Evolutionary conservation across 495 filamentous ascomycete genomes (phyloP), one percentile per base, ranked within the genome.

Genomic region (Aspergillus hancockii): DNA sequence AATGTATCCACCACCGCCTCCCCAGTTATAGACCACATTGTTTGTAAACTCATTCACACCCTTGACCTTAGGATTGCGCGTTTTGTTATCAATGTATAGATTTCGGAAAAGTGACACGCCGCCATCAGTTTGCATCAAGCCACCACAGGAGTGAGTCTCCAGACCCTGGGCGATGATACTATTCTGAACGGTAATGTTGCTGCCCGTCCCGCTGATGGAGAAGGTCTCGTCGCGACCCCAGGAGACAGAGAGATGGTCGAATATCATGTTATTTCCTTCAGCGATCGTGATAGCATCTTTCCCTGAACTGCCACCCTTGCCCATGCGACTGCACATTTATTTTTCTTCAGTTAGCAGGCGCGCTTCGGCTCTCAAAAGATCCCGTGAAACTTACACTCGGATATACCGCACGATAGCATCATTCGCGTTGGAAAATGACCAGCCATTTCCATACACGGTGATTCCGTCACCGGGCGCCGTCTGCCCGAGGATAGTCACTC

Each of bases 21-120:
- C 62, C 62, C 57, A 64, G 57, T 64, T 64, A 31, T 64, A 64
- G 8, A 60, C 34, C 2, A 64, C 36, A 21, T 64, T 60, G 49
- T 64, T 64, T 1, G 62, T 64, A 40, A 64, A 64, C 52, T 64
- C 62, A 38, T 64, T 64, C 1, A 64, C 62, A 2, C 62, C 62
- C 54, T 64, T 64, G n/a, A 64, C 62, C 57, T 64, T 64, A 8
- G 62, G 62, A n/a, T 64, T 64, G 18, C 62, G 54, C 16, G 62
- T 60, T 36, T 64, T 64, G 41, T 64, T 64, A 34, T 64, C 62
- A 32, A 64, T 64, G 49, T 64, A 64, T n/a, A 64, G 57, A 43
- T 64, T 64, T 9, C 62, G 62, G 34, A 64, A 60, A 0, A 64
- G 49, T 1, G 62, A 64, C 21, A 64, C 54, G 8, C 62, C 57